Evolutionary conservation across 2,329 filamentous ascomycete genomes (phyloP).

Genomic region (Penicillium concentricum): DNA sequence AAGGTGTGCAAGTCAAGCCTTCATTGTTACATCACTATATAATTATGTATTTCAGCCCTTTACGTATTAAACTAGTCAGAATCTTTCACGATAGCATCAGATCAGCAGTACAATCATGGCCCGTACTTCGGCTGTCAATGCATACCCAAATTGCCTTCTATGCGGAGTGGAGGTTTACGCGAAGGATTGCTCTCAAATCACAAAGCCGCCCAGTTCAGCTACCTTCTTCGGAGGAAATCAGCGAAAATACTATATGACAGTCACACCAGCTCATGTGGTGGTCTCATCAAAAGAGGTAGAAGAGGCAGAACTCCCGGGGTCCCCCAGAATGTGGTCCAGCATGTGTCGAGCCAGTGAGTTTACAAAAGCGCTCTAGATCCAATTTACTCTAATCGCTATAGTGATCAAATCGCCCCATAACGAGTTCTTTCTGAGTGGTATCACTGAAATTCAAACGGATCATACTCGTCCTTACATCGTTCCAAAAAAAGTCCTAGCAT

Average conservation of each 20-base stretch:
- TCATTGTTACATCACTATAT: background rate
- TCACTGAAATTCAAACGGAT: background rate
- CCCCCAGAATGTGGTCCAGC: conserved; percentile 4
- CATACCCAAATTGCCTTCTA: conserved; percentile 3
- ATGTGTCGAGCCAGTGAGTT: conserved; percentile 14
- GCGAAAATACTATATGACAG: background rate
- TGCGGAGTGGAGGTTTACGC: background rate
- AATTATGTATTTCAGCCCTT: background rate
- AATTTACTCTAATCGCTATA: background rate
- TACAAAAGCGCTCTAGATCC: background rate
- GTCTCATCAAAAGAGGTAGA: conserved; percentile 8
- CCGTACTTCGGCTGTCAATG: background rate
- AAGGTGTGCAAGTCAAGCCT: background rate
- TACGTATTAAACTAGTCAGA: background rate
- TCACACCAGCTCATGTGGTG: conserved; percentile 2
- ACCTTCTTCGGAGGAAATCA: background rate
- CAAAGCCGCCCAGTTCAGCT: background rate
- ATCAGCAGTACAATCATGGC: background rate
- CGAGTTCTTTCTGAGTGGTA: conserved; percentile 4
- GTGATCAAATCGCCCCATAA: background rate
- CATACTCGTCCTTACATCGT: background rate
- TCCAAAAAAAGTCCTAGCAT: conserved; percentile 1
- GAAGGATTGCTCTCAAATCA: background rate
- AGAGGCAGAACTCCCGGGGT: background rate
- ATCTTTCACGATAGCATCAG: background rate